phyloP scores from a whole-genome alignment of 129 eudicot genomes.

The Gnaphalium uliginosum region DNA sequence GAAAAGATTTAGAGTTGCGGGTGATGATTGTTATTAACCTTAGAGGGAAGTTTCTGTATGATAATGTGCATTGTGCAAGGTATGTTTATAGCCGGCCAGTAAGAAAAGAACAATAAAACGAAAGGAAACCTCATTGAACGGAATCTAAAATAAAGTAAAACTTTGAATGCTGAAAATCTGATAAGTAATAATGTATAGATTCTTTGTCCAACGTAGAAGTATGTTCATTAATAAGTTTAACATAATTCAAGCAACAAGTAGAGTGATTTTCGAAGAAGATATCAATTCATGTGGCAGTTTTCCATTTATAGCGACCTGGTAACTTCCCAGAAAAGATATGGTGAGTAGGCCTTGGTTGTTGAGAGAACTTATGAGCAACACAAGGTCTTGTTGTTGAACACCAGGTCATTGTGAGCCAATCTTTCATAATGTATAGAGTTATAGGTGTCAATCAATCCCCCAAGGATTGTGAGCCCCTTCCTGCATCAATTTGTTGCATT shows the following conservation, averaged over 20 bases:
- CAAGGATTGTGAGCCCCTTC: not conserved
- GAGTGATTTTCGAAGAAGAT: not conserved
- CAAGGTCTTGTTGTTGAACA: not conserved
- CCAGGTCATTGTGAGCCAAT: not conserved
- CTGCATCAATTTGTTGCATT: not conserved
- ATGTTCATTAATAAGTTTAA: constrained; percentile 1
- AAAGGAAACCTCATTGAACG: not conserved
- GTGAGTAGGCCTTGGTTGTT: not conserved
- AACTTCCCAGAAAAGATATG: not conserved
- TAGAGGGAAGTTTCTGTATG: constrained; percentile 6
- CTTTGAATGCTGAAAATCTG: not conserved
- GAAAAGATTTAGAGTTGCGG: constrained; percentile 6
- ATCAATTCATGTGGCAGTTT: not conserved
- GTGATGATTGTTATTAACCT: not conserved
- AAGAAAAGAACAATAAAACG: not conserved
- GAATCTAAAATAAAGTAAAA: not conserved
- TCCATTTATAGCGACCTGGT: not conserved
- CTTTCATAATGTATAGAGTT: not conserved
- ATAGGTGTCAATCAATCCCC: not conserved
- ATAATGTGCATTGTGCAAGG: not conserved
- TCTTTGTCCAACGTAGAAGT: too few relatives aligned
- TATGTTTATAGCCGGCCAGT: too few relatives aligned
- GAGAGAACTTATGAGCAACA: not conserved
- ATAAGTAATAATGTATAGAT: not conserved
- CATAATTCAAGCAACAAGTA: constrained; percentile 4